Conservation (phyloP, 2,329 filamentous ascomycete genomes). For the Teratosphaeria gauchensis region DNA sequence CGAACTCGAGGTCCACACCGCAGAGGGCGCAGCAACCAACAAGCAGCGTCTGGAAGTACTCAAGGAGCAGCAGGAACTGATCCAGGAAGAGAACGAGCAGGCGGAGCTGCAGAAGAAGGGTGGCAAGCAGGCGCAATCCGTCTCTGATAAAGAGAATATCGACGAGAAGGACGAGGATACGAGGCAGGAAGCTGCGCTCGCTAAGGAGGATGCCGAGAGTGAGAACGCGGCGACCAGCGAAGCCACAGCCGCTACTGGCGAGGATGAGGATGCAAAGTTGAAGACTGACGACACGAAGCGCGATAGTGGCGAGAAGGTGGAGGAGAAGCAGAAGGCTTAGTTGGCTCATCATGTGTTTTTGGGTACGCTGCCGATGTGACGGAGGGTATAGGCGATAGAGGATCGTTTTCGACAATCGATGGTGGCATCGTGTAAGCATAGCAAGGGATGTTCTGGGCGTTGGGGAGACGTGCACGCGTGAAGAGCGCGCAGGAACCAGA, state of each 20-base stretch:
- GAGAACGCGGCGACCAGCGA: slow-evolving; percentile 4
- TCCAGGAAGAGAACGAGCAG: slow-evolving; percentile 93
- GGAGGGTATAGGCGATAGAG: neutral
- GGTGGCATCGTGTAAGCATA: neutral
- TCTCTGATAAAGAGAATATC: slow-evolving; percentile 79
- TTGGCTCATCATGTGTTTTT: neutral
- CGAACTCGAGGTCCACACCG: slow-evolving; percentile 92
- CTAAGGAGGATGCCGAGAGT: slow-evolving; percentile 5
- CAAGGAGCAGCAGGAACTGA: slow-evolving; percentile 96
- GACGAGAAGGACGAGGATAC: slow-evolving; percentile 71
- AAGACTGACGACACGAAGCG: neutral
- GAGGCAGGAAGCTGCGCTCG: slow-evolving; percentile 20
- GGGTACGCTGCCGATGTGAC: neutral
- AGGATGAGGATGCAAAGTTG: slow-evolving; percentile 10
- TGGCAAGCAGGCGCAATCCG: slow-evolving; percentile 40
- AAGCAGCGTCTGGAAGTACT: slow-evolving; percentile 97
- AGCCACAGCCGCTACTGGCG: slow-evolving; percentile 8
- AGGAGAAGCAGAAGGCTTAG: neutral
- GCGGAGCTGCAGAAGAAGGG: slow-evolving; percentile 68
- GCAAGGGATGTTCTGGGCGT: too few relatives aligned
- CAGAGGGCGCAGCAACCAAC: slow-evolving; percentile 95
- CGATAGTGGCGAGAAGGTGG: neutral
- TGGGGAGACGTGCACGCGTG: too few relatives aligned
- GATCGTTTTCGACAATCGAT: neutral
- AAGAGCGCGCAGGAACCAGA: too few relatives aligned